Evolutionary conservation across 305 asterid species (phyloP).

Genomic region (Solanum hybrid): DNA sequence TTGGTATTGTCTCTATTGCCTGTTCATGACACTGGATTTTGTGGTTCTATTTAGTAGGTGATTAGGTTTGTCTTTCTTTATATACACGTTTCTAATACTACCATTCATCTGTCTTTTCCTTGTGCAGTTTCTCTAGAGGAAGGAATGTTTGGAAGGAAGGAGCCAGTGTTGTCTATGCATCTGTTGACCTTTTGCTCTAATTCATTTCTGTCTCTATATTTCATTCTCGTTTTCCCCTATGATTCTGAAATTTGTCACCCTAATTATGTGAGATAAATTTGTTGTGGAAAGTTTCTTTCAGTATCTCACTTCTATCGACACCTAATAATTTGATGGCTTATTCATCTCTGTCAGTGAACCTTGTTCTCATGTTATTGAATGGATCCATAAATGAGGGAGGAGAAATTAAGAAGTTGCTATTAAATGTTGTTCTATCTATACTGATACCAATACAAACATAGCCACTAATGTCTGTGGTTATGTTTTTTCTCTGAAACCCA

Average conservation of each 20-base stretch:
- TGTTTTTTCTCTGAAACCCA: background rate
- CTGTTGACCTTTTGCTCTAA: background rate
- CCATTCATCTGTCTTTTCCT: background rate
- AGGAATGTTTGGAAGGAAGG: background rate
- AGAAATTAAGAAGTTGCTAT: background rate
- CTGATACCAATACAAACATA: background rate
- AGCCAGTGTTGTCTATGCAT: background rate
- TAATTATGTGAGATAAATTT: background rate
- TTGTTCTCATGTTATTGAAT: background rate
- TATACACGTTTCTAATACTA: background rate
- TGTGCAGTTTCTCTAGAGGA: background rate
- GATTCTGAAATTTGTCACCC: background rate
- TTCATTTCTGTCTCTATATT: background rate
- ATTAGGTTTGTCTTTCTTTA: background rate
- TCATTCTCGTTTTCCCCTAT: background rate
- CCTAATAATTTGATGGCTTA: background rate
- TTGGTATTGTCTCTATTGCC: background rate
- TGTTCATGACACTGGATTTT: background rate
- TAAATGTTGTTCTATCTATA: background rate
- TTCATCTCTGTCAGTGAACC: background rate
- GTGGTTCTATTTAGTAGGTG: background rate
- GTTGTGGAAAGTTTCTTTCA: background rate
- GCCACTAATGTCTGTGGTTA: background rate
- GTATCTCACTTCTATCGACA: background rate
- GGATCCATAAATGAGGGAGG: background rate